Base-by-base conservation (phyloP, 805 yeast genomes). In the Yarrowia sp. region DNA sequence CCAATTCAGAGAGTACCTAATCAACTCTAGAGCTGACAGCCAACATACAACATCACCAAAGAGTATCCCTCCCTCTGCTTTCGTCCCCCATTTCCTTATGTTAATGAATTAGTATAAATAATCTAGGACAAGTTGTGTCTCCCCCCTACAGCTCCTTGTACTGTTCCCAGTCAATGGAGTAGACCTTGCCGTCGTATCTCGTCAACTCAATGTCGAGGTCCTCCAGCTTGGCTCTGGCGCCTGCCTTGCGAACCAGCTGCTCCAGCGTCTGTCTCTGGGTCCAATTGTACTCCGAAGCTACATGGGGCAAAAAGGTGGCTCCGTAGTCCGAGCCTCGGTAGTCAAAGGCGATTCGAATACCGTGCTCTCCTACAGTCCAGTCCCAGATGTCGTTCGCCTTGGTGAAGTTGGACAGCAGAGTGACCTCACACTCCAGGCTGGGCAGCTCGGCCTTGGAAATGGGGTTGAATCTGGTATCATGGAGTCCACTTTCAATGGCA, bases 271-370 rank as follows among this genome's bases (percentile, higher is more conserved):
- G 88, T 16, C 80, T 79, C 73, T 89, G 84, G 72, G 83, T 84
- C 97, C 97, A 92, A 1, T 85, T 87, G 73, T 93, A 97, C 72
- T 94, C 98, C 5, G 80, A 82, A 26, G 97, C 97, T 1, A 95
- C 98, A 50, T 87, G 90, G 0, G 99, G 99, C 49, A 95, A 79
- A 73, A 92, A 95, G 0, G 98, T 95, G 0, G 98, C 92, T 63
- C 89, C 85, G 38, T 81, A 82, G 0, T 75, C 70, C 4, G 78
- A 74, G 1, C 84, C 82, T 8, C 75, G 72, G 22, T 79, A 73
- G 11, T 75, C 75, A 72, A 91, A 86, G 16, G 79, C 76, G 7
- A 92, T 83, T 68, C 86, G 82, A 19, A 95, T 84, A 0, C 99
- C 99, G 77, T 95, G 95, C 14, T 74, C 75, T 0, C 99, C 98